Percentiles rank a stretch among this genome's conserved stretches.
Evolutionary conservation across 371 early-diverging fungal species (phyloP).

Genomic region (Mucor lusitanicus): DNA sequence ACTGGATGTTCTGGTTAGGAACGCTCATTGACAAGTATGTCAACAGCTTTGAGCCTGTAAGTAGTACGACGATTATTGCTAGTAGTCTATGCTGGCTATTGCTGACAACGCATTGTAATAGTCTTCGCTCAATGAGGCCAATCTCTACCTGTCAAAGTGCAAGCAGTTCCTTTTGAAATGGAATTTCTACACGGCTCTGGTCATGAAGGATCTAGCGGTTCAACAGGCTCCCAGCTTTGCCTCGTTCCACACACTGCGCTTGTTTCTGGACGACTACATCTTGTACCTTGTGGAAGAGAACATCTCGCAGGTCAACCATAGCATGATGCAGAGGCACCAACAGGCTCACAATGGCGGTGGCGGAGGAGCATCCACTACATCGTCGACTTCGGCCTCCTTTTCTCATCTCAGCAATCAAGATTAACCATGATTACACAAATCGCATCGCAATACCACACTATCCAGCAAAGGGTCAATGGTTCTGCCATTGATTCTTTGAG

Average conservation of each 20-base stretch:
- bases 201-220: constrained; percentile 49
- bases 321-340: constrained; percentile 12
- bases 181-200: constrained; percentile 47
- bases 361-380: neutral
- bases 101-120: neutral
- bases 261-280: constrained; percentile 60
- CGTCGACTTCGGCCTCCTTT: neutral
- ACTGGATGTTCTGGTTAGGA: constrained; percentile 54
- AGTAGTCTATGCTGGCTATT: no score
- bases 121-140: constrained; percentile 21
- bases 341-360: neutral
- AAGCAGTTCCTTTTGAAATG: constrained; percentile 59
- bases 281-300: constrained; percentile 54
- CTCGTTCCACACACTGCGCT: constrained; percentile 42
- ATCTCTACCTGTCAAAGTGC: constrained; percentile 39
- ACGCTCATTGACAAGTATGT: constrained; percentile 38
- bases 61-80: no score
- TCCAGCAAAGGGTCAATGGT: neutral
- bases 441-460: neutral
- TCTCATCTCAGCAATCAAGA: constrained; percentile 1
- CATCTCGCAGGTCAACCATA: constrained; percentile 40
- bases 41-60: constrained; percentile 22
- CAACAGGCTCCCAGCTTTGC: constrained; percentile 40
- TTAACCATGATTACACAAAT: neutral
- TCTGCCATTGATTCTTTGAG: neutral